phyloP scores from a whole-genome alignment of 2,329 filamentous ascomycete species.

The Ilyonectria sp. region DNA sequence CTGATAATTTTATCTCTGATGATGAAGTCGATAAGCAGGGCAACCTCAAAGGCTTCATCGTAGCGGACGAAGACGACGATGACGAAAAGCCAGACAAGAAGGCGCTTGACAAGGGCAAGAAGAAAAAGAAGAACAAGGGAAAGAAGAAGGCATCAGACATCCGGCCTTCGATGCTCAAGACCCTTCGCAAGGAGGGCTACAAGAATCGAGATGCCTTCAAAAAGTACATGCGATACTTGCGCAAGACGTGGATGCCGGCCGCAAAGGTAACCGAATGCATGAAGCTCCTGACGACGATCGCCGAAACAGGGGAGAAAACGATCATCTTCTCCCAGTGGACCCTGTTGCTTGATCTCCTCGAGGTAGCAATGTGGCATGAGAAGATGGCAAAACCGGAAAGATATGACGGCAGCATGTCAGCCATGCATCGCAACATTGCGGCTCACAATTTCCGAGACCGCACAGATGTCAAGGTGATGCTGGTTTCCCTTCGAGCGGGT shows the following conservation, averaged over 20 bases:
- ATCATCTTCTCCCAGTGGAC: conserved; percentile 88
- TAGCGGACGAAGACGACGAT: conserved; percentile 54
- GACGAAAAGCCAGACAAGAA: conserved; percentile 48
- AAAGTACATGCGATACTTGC: conserved; percentile 79
- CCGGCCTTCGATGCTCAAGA: conserved; percentile 71
- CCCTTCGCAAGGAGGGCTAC: conserved; percentile 76
- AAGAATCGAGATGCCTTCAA: conserved; percentile 76
- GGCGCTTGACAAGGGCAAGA: conserved; percentile 26
- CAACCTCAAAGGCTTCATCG: conserved; percentile 69
- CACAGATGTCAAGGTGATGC: conserved; percentile 78
- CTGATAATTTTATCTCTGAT: conserved; percentile 51
- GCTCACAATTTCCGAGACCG: conserved; percentile 77
- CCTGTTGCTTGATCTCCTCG: conserved; percentile 79
- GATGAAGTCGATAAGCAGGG: conserved; percentile 55
- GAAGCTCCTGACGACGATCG: conserved; percentile 78
- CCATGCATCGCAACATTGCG: conserved; percentile 76
- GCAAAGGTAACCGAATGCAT: conserved; percentile 88
- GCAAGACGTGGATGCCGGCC: conserved; percentile 79
- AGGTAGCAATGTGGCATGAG: conserved; percentile 79
- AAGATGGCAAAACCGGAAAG: conserved; percentile 75
- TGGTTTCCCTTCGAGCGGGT: conserved; percentile 87
- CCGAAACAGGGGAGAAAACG: conserved; percentile 75
- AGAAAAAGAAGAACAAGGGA: conserved; percentile 44
- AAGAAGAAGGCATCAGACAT: conserved; percentile 61
- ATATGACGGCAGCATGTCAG: conserved; percentile 86